Evolutionary conservation across 495 filamentous ascomycete genomes (phyloP).

Genomic region (Trichoderma reesei): DNA sequence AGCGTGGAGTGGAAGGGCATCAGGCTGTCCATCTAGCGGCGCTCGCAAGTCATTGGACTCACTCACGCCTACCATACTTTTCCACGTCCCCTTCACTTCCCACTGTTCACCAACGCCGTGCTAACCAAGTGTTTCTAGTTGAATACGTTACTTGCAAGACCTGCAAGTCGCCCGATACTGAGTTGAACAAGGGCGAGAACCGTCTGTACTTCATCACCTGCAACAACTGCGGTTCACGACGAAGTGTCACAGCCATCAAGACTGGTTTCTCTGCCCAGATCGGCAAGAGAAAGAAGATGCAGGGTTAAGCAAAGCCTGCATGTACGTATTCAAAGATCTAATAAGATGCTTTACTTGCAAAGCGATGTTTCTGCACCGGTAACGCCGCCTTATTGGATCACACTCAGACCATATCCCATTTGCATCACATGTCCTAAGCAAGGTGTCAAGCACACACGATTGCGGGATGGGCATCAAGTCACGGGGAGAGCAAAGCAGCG

Average conservation of each 20-base stretch:
- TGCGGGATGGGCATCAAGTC: background rate
- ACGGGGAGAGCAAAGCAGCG: background rate
- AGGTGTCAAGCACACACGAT: background rate
- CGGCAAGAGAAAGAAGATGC: conserved; percentile 76
- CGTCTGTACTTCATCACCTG: conserved; percentile 78
- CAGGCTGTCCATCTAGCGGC: background rate
- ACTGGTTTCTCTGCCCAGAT: conserved; percentile 98
- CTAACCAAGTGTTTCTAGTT: conserved; percentile 23
- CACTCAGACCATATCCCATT: background rate
- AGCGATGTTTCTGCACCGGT: background rate
- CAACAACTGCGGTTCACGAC: conserved; percentile 80
- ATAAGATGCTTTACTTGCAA: background rate
- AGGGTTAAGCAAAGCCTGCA: conserved; percentile 20
- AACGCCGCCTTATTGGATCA: background rate
- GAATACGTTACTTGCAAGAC: conserved; percentile 99
- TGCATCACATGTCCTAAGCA: background rate
- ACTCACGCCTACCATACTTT: background rate
- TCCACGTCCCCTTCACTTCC: background rate
- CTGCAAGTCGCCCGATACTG: conserved; percentile 86
- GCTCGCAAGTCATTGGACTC: background rate
- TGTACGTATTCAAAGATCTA: background rate
- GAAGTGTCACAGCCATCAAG: conserved; percentile 95
- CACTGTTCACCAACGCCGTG: background rate
- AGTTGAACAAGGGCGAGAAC: conserved; percentile 97
- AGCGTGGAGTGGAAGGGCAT: background rate